phyloP scores from a whole-genome alignment of 2,329 filamentous ascomycete genomes.

The Aphanocladium album region DNA sequence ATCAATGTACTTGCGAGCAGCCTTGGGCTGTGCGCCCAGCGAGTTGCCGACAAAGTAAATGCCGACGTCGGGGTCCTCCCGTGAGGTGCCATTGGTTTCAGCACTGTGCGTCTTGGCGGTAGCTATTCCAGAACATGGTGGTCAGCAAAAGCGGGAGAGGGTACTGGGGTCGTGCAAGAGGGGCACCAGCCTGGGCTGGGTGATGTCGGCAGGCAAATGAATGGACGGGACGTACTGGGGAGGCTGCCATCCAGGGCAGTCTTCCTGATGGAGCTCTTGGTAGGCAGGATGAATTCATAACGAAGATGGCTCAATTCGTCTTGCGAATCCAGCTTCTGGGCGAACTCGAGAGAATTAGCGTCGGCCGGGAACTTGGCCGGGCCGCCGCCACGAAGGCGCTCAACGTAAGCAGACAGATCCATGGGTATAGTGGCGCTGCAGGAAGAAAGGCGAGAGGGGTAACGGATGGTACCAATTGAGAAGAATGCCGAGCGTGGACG shows the following conservation, averaged over 20 bases:
- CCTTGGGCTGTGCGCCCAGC: slow-evolving; percentile 74
- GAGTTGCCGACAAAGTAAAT: slow-evolving; percentile 91
- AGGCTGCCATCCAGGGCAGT: slow-evolving; percentile 47
- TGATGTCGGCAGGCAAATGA: neutral
- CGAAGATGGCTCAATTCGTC: slow-evolving; percentile 59
- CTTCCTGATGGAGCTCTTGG: slow-evolving; percentile 64
- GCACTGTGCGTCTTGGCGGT: slow-evolving; percentile 19
- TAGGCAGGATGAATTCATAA: slow-evolving; percentile 71
- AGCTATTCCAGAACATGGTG: neutral
- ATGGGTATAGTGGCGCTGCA: slow-evolving; percentile 20
- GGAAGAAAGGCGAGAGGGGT: neutral
- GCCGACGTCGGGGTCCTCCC: slow-evolving; percentile 31
- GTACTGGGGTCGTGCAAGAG: neutral
- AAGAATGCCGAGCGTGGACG: neutral
- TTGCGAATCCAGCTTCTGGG: slow-evolving; percentile 49
- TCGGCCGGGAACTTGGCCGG: slow-evolving; percentile 42
- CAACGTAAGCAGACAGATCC: slow-evolving; percentile 35
- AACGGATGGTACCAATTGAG: neutral
- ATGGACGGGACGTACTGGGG: slow-evolving; percentile 27
- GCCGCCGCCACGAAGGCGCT: slow-evolving; percentile 36
- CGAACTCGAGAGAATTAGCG: slow-evolving; percentile 44
- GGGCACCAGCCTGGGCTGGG: no score
- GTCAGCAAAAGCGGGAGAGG: neutral
- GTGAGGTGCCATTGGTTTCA: slow-evolving; percentile 13
- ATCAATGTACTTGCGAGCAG: slow-evolving; percentile 59